These are phyloP conservation scores for Backusella morwellensis DNA, from an alignment of 192 early-diverging fungal genomes.

Conservation along the genomic window DNA sequence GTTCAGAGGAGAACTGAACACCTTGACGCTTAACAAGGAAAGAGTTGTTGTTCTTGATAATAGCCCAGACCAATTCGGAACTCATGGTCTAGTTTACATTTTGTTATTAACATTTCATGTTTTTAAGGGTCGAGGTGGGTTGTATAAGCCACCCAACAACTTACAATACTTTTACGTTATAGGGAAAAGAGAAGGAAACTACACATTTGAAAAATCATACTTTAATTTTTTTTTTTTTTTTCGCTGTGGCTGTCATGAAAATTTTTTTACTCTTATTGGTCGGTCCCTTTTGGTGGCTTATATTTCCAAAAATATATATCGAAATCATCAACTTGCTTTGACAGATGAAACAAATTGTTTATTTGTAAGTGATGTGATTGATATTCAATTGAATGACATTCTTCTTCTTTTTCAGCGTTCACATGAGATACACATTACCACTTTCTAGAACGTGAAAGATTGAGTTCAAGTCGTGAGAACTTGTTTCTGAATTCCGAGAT, in stretches of 20 bases:
- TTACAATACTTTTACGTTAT: conserved; percentile 14
- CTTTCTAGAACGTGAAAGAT: no score
- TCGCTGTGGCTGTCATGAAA: background rate
- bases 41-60: conserved; percentile 74
- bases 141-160: conserved; percentile 11
- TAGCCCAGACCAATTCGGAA: conserved; percentile 49
- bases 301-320: background rate
- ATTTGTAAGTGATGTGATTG: background rate
- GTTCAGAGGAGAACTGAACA: conserved; percentile 68
- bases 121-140: background rate
- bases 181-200: conserved; percentile 16
- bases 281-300: background rate
- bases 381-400: no score
- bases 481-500: no score
- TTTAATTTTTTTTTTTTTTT: conserved; percentile 16
- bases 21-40: conserved; percentile 84
- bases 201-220: background rate
- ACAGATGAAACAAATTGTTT: background rate
- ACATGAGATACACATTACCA: no score
- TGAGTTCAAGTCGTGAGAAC: no score
- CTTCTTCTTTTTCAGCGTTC: background rate
- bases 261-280: conserved; percentile 9
- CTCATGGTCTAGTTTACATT: conserved; percentile 33
- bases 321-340: background rate
- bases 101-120: background rate